Base-by-base conservation (phyloP, 1,284 basidiomycete genomes). In the Pterulicium gracile region DNA sequence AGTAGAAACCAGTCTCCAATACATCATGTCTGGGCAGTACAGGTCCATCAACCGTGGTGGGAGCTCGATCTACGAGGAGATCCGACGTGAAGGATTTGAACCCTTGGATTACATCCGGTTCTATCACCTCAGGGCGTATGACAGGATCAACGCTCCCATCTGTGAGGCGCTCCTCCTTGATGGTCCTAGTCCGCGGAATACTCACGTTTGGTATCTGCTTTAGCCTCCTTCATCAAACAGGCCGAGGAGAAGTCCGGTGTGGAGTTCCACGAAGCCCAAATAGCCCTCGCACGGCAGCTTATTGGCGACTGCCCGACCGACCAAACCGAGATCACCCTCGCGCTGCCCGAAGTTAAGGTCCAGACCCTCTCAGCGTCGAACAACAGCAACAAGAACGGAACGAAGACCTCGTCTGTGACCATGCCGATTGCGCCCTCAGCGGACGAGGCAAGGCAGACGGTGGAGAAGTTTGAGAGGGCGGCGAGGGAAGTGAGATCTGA, bases 111-210 rank as follows among this genome's bases (percentile, higher is more conserved):
- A 84, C 60, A 85, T 89, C 53, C 75, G 83, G 15, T 90, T 95
- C 72, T 96, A 88, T 66, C 90, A 96, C 62, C 70, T 97, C 24
- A 76, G 93, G 35, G 72, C 82, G 1, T 96, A 94, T 61, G 94
- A 97, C 60, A 75, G 93, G 22, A 90, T 97, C 63, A 94, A 94
- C 58, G 81, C 82, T 0, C 90, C 88, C 2, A 62, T 69, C 49
- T 61, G 81, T 79, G 45, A 49, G 70, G 59, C n/a, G n/a, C n/a
- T n/a, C n/a, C n/a, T n/a, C n/a, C n/a, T n/a, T n/a, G n/a, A n/a
- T n/a, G n/a, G n/a, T n/a, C n/a, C n/a, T n/a, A n/a, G n/a, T n/a
- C n/a, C n/a, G n/a, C n/a, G n/a, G 44, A 49, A 60, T 52, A 24
- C 15, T 2, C 18, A n/a, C n/a, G 42, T 15, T 34, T 3, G 17